Evolutionary conservation across 805 yeast genomes (phyloP), one percentile per base, ranked within the genome.

Genomic region (Yamadazyma takamatsuzukensis): DNA sequence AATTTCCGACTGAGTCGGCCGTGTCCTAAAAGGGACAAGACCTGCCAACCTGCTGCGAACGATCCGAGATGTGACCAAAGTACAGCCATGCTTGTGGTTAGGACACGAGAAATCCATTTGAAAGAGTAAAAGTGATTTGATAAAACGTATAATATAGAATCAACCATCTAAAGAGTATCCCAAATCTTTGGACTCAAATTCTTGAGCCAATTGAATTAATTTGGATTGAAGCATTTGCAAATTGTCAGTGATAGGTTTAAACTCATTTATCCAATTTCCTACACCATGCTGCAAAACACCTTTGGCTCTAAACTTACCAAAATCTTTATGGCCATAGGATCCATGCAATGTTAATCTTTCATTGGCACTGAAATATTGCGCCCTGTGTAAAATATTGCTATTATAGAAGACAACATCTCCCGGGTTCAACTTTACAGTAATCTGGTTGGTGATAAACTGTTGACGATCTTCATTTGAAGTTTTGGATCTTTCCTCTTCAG

Each of bases 271-370:
- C 78, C 78, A 72, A 26, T 60, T 58, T 6, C 64, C 67, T 4
- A 70, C 74, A 1, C 76, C 78, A 40, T 70, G 76, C 47, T 72
- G 78, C 29, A 72, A 59, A n/a, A 72, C 61, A n/a, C 74, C 71
- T 39, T 59, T 61, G 3, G 77, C 76, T 36, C 77, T 53, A 10
- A 55, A 43, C 33, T 54, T 52, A 5, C 76, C 76, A 33, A 49
- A 49, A 22, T 58, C 54, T 15, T 39, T 54, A 40, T 68, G 70
- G 4, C 78, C 78, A 39, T 70, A 70, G 2, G 74, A 64, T 0
- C 76, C 78, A 45, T 72, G 78, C 16, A 72, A 47, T 0, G 76
- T 72, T 33, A 70, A 53, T 30, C 78, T 52, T 33, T 54, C 57
- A 21, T 54, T 48, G 18, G 53, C 48, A 19, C 70, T 49, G 6